These are phyloP conservation scores for Mycena indigotica DNA, from an alignment of 768 basidiomycete genomes.

Conservation along the genomic window DNA sequence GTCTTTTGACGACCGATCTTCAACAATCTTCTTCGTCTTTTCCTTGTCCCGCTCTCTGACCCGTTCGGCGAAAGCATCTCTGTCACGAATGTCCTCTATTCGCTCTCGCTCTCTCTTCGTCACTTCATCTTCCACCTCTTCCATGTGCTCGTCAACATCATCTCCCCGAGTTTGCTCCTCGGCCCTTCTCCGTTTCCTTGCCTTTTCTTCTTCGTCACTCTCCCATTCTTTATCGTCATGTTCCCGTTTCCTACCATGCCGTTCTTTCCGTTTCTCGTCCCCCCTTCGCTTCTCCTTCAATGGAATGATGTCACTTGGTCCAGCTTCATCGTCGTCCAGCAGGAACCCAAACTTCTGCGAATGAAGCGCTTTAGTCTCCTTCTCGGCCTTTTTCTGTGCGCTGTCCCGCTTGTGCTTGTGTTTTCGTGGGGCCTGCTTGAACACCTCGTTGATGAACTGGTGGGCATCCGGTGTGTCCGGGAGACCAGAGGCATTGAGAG, in stretches of 20 bases:
- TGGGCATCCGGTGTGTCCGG: constrained; percentile 81
- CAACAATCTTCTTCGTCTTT: constrained; percentile 86
- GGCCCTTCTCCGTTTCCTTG: constrained; percentile 61
- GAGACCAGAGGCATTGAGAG: constrained; percentile 76
- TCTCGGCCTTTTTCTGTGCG: constrained; percentile 69
- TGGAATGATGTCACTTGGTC: constrained; percentile 41
- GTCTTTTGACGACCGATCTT: constrained; percentile 84
- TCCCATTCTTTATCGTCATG: constrained; percentile 85
- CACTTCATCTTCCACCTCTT: constrained; percentile 70
- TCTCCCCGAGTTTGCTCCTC: constrained; percentile 46
- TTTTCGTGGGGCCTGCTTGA: constrained; percentile 75
- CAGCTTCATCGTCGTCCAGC: constrained; percentile 80
- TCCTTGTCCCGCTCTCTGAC: constrained; percentile 81
- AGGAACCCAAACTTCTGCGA: constrained; percentile 79
- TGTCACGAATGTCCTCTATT: constrained; percentile 75
- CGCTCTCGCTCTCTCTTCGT: constrained; percentile 71
- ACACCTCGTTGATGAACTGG: constrained; percentile 78
- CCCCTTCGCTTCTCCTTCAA: constrained; percentile 45
- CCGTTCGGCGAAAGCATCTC: constrained; percentile 93
- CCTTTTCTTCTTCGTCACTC: constrained; percentile 84
- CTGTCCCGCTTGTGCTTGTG: constrained; percentile 64
- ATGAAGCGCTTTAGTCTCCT: constrained; percentile 67
- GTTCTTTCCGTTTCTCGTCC: constrained; percentile 57
- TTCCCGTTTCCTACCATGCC: constrained; percentile 78
- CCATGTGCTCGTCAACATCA: constrained; percentile 42